Evolutionary conservation across 2,329 filamentous ascomycete species (phyloP).

Genomic region (Colletotrichum eremochloae): DNA sequence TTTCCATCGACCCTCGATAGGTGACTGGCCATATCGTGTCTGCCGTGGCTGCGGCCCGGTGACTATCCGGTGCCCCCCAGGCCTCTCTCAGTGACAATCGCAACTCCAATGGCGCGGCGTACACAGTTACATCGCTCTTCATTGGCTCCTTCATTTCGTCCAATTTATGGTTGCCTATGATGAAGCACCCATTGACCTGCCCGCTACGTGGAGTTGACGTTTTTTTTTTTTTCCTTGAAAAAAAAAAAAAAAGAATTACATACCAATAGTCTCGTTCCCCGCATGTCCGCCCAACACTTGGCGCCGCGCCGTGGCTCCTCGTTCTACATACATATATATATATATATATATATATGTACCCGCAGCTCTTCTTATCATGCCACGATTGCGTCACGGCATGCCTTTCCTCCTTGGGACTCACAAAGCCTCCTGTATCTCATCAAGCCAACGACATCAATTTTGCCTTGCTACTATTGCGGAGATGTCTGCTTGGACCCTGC

Average conservation of each 20-base stretch:
- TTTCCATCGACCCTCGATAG: neutral
- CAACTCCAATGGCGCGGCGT: constrained; percentile 19
- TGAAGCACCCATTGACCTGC: constrained; percentile 18
- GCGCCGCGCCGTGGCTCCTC: constrained; percentile 11
- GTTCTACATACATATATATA: neutral
- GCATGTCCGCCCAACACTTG: constrained; percentile 35
- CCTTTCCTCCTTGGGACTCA: neutral
- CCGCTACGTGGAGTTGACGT: constrained; percentile 22
- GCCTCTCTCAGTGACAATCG: constrained; percentile 4
- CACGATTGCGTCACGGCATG: constrained; percentile 11
- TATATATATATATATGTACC: neutral
- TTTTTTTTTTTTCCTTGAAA: neutral
- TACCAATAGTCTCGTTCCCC: constrained; percentile 26
- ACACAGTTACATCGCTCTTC: constrained; percentile 3
- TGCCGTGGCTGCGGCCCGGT: constrained; percentile 29
- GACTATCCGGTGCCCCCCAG: constrained; percentile 22
- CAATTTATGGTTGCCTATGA: constrained; percentile 6
- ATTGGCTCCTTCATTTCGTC: constrained; percentile 6
- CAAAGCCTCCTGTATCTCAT: neutral
- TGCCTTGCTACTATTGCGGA: neutral
- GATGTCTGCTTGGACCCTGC: neutral
- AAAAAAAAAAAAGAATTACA: neutral
- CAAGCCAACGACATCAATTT: neutral
- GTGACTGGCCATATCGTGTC: constrained; percentile 17
- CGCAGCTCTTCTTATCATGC: constrained; percentile 4